A percentile compares a stretch with the other conserved stretches of the same genome.
phyloP scores from a whole-genome alignment of 2,329 filamentous ascomycete species.

The Aspergillus luchuensis region DNA sequence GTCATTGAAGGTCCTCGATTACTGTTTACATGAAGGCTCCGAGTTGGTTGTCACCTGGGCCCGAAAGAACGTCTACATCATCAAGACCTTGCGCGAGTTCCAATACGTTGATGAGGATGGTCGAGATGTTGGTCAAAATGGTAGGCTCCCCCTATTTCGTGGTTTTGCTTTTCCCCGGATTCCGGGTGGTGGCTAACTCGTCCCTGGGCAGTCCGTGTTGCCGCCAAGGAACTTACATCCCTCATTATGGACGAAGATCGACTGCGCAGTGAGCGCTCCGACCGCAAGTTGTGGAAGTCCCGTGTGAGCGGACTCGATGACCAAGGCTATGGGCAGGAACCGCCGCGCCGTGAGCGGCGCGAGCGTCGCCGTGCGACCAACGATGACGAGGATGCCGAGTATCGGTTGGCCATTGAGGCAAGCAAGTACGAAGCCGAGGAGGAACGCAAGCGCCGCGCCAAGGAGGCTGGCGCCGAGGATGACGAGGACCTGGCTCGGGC shows the following conservation, averaged over 20 bases:
- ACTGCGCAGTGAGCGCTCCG: slow-evolving; percentile 82
- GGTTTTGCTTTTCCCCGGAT: not conserved
- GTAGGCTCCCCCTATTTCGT: slow-evolving; percentile 54
- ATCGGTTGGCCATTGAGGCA: slow-evolving; percentile 85
- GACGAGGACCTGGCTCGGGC: slow-evolving; percentile 94
- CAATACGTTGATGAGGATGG: slow-evolving; percentile 96
- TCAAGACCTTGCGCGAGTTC: slow-evolving; percentile 97
- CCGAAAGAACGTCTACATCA: slow-evolving; percentile 96
- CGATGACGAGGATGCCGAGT: slow-evolving; percentile 88
- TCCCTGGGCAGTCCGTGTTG: slow-evolving; percentile 72
- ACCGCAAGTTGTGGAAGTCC: slow-evolving; percentile 95
- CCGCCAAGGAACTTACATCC: slow-evolving; percentile 91
- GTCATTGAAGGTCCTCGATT: slow-evolving; percentile 95
- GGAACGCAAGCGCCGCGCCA: slow-evolving; percentile 72
- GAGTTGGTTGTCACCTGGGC: slow-evolving; percentile 97
- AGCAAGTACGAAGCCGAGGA: slow-evolving; percentile 96
- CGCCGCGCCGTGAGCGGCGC: slow-evolving; percentile 48
- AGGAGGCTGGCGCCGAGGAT: slow-evolving; percentile 62
- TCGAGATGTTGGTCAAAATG: slow-evolving; percentile 92
- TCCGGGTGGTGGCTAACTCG: slow-evolving; percentile 2
- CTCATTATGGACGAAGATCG: slow-evolving; percentile 93
- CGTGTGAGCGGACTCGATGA: slow-evolving; percentile 93
- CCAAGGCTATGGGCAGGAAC: slow-evolving; percentile 46
- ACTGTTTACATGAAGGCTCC: slow-evolving; percentile 95
- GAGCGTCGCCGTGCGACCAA: slow-evolving; percentile 54